Conservation (phyloP, 108 stramenopile species). For the Pseudonitzschia multiseries region DNA sequence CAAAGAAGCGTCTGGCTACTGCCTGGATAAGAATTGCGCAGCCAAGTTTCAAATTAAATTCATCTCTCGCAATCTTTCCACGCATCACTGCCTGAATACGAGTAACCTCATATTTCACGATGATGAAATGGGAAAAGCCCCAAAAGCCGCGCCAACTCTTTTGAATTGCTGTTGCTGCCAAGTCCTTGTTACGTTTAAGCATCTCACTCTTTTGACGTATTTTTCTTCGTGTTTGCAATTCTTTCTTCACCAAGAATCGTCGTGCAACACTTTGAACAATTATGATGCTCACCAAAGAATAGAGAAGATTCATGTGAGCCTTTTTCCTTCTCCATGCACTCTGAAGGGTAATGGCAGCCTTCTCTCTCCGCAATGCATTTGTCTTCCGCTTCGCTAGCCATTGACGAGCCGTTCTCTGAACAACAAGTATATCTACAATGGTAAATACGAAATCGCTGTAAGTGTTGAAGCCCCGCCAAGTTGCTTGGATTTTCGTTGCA, state of each 20-base stretch:
- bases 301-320: conserved; percentile 53
- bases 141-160: conserved; percentile 69
- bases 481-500: conserved; percentile 50
- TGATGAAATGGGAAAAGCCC: conserved; percentile 63
- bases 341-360: conserved; percentile 48
- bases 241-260: conserved; percentile 43
- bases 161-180: conserved; percentile 63
- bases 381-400: conserved; percentile 44
- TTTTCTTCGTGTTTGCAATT: conserved; percentile 30
- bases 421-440: conserved; percentile 54
- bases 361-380: conserved; percentile 24
- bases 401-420: conserved; percentile 47
- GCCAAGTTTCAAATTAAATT: conserved; percentile 49
- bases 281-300: conserved; percentile 64
- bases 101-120: conserved; percentile 57
- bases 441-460: conserved; percentile 64
- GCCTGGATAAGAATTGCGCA: conserved; percentile 77
- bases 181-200: conserved; percentile 24
- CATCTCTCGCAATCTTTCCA: conserved; percentile 50
- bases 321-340: conserved; percentile 46
- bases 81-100: conserved; percentile 73
- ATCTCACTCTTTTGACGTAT: conserved; percentile 1
- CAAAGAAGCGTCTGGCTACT: conserved; percentile 50
- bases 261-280: conserved; percentile 69
- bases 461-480: conserved; percentile 59